Evolutionary conservation across 2,329 filamentous ascomycete species (phyloP).

Genomic region (Sclerotinia borealis): DNA sequence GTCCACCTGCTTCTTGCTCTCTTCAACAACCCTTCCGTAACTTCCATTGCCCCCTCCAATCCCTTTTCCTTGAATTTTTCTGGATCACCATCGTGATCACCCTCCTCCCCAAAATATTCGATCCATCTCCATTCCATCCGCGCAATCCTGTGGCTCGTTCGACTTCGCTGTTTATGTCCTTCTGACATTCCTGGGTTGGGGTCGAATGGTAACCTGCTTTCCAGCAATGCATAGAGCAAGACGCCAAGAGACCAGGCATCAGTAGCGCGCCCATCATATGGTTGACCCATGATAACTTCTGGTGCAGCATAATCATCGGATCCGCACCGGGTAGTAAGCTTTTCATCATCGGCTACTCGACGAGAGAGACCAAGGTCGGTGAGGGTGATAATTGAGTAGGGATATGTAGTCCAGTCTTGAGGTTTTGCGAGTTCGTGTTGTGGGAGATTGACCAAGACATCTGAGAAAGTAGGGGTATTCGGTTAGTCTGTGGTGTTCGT

Average conservation of each 20-base stretch:
- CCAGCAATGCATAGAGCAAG: constrained; percentile 84
- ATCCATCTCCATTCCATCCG: constrained; percentile 95
- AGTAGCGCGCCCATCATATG: constrained; percentile 85
- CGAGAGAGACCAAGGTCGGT: constrained; percentile 89
- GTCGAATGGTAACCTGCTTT: constrained; percentile 90
- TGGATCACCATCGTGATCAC: constrained; percentile 70
- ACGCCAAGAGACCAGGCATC: constrained; percentile 96
- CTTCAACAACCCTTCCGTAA: constrained; percentile 79
- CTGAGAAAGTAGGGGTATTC: constrained; percentile 38
- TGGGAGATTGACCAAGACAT: constrained; percentile 85
- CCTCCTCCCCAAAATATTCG: constrained; percentile 74
- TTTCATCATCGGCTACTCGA: constrained; percentile 76
- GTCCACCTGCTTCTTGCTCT: constrained; percentile 73
- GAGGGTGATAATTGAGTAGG: constrained; percentile 77
- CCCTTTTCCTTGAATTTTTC: constrained; percentile 56
- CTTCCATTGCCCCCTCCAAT: constrained; percentile 68
- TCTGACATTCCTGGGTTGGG: constrained; percentile 76
- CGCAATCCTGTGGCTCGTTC: constrained; percentile 90
- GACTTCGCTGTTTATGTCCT: constrained; percentile 66
- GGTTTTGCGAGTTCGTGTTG: constrained; percentile 57
- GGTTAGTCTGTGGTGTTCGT: background rate
- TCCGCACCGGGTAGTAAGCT: constrained; percentile 88
- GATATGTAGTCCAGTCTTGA: constrained; percentile 67
- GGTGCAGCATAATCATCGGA: constrained; percentile 97
- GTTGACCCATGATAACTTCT: constrained; percentile 90